Evolutionary conservation across 1,139 yeast genomes (phyloP).

Genomic region (Lodderomyces jiufengensis): DNA sequence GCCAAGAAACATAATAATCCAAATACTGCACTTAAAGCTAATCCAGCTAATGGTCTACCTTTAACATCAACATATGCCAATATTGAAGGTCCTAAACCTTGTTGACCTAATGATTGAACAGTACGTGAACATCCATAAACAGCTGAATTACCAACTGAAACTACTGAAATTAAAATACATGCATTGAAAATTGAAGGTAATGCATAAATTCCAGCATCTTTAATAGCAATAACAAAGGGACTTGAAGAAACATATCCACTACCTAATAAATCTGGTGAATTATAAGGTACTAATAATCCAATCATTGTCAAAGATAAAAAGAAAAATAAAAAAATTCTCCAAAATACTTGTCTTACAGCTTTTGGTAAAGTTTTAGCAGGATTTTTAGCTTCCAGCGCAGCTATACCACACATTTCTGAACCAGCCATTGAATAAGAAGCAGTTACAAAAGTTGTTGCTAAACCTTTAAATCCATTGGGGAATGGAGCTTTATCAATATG

Average conservation of each 20-base stretch:
- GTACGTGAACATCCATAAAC: slow-evolving; percentile 46
- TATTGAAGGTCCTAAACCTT: slow-evolving; percentile 37
- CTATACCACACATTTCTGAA: slow-evolving; percentile 48
- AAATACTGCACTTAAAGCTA: slow-evolving; percentile 29
- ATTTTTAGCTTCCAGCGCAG: slow-evolving; percentile 37
- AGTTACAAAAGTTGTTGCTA: slow-evolving; percentile 39
- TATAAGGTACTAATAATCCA: slow-evolving; percentile 36
- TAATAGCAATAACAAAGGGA: slow-evolving; percentile 59
- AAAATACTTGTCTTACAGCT: slow-evolving; percentile 42
- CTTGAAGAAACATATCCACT: slow-evolving; percentile 27
- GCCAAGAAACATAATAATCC: slow-evolving; percentile 40
- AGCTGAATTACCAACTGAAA: slow-evolving; percentile 44
- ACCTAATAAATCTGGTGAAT: slow-evolving; percentile 32
- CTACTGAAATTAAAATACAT: slow-evolving; percentile 37
- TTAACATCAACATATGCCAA: slow-evolving; percentile 36
- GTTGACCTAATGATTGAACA: slow-evolving; percentile 37
- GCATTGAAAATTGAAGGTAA: slow-evolving; percentile 45
- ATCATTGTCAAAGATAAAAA: slow-evolving; percentile 37
- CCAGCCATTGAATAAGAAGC: slow-evolving; percentile 44
- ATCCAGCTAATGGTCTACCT: slow-evolving; percentile 43
- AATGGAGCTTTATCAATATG: slow-evolving; percentile 48
- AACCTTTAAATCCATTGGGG: slow-evolving; percentile 42
- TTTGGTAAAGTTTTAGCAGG: slow-evolving; percentile 37
- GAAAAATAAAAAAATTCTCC: slow-evolving; percentile 42
- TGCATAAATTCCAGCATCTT: slow-evolving; percentile 46